Percentiles rank a stretch among this genome's conserved stretches.
Evolutionary conservation across 1,139 yeast species (phyloP).

Genomic region (Spathaspora sp.): DNA sequence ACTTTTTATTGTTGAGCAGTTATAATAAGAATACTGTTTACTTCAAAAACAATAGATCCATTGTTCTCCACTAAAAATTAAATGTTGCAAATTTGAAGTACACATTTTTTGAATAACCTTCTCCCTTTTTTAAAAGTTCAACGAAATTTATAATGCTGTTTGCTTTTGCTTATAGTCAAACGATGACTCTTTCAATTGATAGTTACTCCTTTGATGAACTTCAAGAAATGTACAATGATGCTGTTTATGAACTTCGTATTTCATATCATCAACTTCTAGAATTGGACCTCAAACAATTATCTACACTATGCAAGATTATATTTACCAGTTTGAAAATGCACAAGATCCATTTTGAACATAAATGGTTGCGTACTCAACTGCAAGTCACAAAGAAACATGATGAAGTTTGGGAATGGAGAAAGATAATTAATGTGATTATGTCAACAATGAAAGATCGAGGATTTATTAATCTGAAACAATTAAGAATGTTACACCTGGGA

Average conservation of each 20-base stretch:
- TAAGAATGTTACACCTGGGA: slow-evolving; percentile 3
- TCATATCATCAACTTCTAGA: slow-evolving; percentile 1
- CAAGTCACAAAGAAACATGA: background rate
- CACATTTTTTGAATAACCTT: background rate
- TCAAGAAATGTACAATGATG: slow-evolving; percentile 1
- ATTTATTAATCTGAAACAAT: background rate
- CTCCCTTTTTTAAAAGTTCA: background rate
- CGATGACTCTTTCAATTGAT: slow-evolving; percentile 1
- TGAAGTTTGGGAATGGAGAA: slow-evolving; percentile 5
- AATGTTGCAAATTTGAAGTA: background rate
- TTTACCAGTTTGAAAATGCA: background rate
- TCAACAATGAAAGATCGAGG: slow-evolving; percentile 1
- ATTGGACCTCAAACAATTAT: slow-evolving; percentile 1
- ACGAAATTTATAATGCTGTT: background rate
- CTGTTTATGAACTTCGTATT: slow-evolving; percentile 1
- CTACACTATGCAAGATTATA: slow-evolving; percentile 1
- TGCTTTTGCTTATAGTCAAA: background rate
- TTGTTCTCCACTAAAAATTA: background rate
- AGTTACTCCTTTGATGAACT: slow-evolving; percentile 1
- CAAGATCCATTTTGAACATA: background rate
- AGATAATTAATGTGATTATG: slow-evolving; percentile 4
- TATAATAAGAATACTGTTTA: background rate
- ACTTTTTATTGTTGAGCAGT: background rate
- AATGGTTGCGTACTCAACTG: slow-evolving; percentile 2
- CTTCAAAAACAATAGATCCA: background rate